Percentiles rank a stretch among this genome's conserved stretches.
These are phyloP conservation scores for Fusarium albidum DNA, from an alignment of 2,329 filamentous ascomycete genomes.

Conservation along the genomic window DNA sequence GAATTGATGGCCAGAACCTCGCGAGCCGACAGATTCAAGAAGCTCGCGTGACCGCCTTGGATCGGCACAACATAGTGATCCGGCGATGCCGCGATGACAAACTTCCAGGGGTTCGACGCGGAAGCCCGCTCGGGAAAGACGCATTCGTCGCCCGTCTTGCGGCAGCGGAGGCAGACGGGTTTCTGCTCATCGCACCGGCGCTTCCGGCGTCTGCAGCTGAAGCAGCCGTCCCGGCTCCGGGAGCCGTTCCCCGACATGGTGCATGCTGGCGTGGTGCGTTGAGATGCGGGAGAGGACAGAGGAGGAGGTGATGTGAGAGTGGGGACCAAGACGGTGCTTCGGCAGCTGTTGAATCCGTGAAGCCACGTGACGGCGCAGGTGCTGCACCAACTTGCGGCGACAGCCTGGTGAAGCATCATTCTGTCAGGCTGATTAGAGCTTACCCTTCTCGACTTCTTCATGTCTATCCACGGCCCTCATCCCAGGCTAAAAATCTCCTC, in stretches of 20 bases:
- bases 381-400: too few species aligned
- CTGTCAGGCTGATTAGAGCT: too few species aligned
- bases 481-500: too few species aligned
- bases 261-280: conserved; percentile 20
- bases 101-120: conserved; percentile 31
- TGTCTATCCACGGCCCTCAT: too few species aligned
- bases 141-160: conserved; percentile 23
- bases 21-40: conserved; percentile 29
- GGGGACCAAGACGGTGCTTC: not conserved
- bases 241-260: conserved; percentile 33
- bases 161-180: conserved; percentile 27
- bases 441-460: too few species aligned
- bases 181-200: conserved; percentile 53
- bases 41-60: not conserved
- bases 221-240: conserved; percentile 45
- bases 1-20: conserved; percentile 22
- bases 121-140: conserved; percentile 28
- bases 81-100: conserved; percentile 27
- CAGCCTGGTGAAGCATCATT: not conserved
- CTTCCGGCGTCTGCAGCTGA: conserved; percentile 59
- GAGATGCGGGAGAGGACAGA: not conserved
- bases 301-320: too few species aligned
- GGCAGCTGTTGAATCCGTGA: not conserved
- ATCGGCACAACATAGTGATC: conserved; percentile 25
- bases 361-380: not conserved